A percentile compares a stretch with the other conserved stretches of the same genome.
phyloP scores from a whole-genome alignment of 2,329 filamentous ascomycete genomes.

The Helotiales sp. region DNA sequence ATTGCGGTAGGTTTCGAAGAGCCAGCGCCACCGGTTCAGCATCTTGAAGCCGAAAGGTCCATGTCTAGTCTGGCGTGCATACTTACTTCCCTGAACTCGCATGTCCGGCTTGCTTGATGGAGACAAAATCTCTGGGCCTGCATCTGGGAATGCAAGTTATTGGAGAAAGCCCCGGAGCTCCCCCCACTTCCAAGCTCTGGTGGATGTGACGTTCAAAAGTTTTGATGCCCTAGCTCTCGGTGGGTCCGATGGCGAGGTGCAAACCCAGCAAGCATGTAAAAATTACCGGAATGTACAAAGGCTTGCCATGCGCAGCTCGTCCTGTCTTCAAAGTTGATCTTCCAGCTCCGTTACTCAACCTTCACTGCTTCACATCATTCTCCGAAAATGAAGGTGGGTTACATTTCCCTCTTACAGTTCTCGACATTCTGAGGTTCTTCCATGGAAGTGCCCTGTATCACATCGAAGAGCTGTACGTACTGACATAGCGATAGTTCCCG shows the following conservation, averaged over 20 bases:
- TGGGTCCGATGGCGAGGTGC: background rate
- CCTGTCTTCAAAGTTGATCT: background rate
- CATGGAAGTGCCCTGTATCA: too few species aligned
- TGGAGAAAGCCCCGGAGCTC: background rate
- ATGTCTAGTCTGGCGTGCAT: background rate
- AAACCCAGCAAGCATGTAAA: background rate
- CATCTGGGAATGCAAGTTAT: background rate
- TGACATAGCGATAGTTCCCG: slow-evolving; percentile 14
- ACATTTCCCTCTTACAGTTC: too few species aligned
- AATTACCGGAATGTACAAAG: background rate
- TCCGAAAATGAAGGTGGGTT: background rate
- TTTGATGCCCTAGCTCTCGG: background rate
- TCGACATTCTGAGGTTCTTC: background rate
- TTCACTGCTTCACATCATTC: background rate
- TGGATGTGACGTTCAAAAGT: background rate
- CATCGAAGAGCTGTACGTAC: too few species aligned
- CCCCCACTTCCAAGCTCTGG: background rate
- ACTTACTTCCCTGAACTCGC: background rate
- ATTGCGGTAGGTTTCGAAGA: too few species aligned
- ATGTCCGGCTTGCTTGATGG: background rate
- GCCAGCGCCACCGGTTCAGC: too few species aligned
- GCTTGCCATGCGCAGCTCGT: background rate
- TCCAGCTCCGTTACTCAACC: background rate
- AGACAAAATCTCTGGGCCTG: background rate
- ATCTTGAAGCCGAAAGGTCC: too few species aligned